Evolutionary conservation across 2,329 filamentous ascomycete species (phyloP).

Genomic region (Claviceps sorghi): DNA sequence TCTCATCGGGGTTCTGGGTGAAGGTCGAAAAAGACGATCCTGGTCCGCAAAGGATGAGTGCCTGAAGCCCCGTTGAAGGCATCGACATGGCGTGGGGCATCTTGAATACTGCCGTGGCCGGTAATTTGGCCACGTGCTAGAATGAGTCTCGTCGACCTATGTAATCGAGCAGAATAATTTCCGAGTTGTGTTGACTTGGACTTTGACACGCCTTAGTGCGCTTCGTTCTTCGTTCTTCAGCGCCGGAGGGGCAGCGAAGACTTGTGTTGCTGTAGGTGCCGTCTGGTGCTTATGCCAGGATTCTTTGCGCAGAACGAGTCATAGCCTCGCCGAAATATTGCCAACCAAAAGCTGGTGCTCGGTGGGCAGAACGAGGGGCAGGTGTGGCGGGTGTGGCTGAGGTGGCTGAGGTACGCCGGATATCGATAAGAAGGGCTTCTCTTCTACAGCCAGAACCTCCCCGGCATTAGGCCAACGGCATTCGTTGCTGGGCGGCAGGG

Average conservation of each 20-base stretch:
- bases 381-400: conserved; percentile 1
- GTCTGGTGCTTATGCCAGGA: neutral
- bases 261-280: neutral
- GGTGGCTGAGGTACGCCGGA: no score
- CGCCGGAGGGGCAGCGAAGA: neutral
- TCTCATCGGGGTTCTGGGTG: conserved; percentile 63
- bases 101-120: neutral
- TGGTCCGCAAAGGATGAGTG: conserved; percentile 68
- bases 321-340: conserved; percentile 1
- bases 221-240: neutral
- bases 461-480: neutral
- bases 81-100: conserved; percentile 68
- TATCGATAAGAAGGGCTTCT: neutral
- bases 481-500: conserved; percentile 7
- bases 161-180: neutral
- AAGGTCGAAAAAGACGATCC: conserved; percentile 73
- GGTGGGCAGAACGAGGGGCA: neutral
- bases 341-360: neutral
- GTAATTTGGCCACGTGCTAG: neutral
- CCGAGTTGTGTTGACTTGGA: neutral
- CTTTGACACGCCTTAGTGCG: neutral
- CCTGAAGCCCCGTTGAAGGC: conserved; percentile 65
- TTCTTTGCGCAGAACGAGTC: conserved; percentile 4
- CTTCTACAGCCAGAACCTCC: neutral
- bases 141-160: neutral